phyloP scores from a whole-genome alignment of 2,329 filamentous ascomycete genomes.

The Fusarium subtropicale region DNA sequence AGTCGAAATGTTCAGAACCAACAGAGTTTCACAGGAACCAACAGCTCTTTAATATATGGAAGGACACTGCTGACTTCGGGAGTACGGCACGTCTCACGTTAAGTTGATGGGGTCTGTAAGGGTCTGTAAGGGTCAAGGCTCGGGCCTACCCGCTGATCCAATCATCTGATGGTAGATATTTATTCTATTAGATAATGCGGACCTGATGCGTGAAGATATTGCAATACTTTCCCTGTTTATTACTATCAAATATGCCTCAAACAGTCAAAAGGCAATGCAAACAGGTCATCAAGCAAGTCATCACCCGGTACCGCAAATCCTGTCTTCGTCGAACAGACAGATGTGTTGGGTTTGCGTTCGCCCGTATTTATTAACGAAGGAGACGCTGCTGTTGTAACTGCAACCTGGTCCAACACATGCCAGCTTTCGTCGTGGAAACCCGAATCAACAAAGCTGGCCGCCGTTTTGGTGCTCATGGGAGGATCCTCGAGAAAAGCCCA shows the following conservation, averaged over 20 bases:
- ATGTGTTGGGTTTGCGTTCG: neutral
- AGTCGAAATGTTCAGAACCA: neutral
- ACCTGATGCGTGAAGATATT: neutral
- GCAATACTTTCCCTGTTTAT: neutral
- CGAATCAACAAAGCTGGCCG: neutral
- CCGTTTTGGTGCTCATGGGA: neutral
- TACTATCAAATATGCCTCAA: neutral
- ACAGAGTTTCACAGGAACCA: neutral
- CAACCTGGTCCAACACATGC: neutral
- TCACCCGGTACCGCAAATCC: neutral
- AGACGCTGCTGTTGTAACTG: too few relatives aligned
- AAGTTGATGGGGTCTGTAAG: neutral
- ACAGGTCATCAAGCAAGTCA: neutral
- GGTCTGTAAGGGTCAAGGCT: neutral
- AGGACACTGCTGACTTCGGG: neutral
- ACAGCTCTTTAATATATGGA: neutral
- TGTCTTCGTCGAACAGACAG: neutral
- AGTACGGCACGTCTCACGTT: neutral
- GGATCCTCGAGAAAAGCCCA: neutral
- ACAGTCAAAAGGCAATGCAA: neutral
- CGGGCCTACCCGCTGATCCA: neutral
- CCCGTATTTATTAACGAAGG: rapidly evolving
- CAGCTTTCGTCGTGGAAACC: neutral
- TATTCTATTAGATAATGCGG: neutral
- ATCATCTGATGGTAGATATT: neutral